A percentile compares a stretch with the other conserved stretches of the same genome.
Evolutionary conservation across 306 rosid species (phyloP).

Genomic region (Erythrophleum fordii): DNA sequence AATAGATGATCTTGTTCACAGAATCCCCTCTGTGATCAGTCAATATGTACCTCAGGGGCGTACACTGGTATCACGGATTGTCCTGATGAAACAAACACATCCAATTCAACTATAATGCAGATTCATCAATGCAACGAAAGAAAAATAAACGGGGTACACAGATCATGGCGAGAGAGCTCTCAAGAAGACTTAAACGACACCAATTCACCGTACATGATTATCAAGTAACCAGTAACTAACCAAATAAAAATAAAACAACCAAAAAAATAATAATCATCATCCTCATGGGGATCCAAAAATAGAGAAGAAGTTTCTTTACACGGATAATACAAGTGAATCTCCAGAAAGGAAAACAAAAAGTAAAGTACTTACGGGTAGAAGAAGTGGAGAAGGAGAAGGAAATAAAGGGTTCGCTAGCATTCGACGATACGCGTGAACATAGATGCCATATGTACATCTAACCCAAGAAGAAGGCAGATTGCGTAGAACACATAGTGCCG

Average conservation of each 20-base stretch:
- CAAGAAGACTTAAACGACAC: not conserved
- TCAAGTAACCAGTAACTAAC: conserved; percentile 33
- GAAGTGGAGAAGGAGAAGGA: conserved; percentile 22
- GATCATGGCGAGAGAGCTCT: conserved; percentile 35
- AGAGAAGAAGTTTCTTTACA: conserved; percentile 26
- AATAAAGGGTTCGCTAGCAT: conserved; percentile 36
- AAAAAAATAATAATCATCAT: not conserved
- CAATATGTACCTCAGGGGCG: conserved; percentile 33
- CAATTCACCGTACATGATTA: not conserved
- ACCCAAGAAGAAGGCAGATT: conserved; percentile 38
- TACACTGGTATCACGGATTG: conserved; percentile 28
- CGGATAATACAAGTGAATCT: conserved; percentile 29
- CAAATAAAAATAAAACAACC: not conserved
- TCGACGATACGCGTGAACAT: conserved; percentile 9
- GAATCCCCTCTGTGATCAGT: conserved; percentile 41
- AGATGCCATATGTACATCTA: conserved; percentile 32
- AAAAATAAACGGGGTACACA: conserved; percentile 37
- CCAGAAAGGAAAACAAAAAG: conserved; percentile 1
- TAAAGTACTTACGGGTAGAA: conserved; percentile 39
- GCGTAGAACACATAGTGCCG: conserved; percentile 56
- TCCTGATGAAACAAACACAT: conserved; percentile 34
- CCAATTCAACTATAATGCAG: conserved; percentile 40
- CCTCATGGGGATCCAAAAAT: conserved; percentile 28
- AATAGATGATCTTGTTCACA: conserved; percentile 33
- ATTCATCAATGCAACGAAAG: conserved; percentile 32